Conservation (phyloP, 352 stramenopile genomes). For the Globisporangium emineosum region DNA sequence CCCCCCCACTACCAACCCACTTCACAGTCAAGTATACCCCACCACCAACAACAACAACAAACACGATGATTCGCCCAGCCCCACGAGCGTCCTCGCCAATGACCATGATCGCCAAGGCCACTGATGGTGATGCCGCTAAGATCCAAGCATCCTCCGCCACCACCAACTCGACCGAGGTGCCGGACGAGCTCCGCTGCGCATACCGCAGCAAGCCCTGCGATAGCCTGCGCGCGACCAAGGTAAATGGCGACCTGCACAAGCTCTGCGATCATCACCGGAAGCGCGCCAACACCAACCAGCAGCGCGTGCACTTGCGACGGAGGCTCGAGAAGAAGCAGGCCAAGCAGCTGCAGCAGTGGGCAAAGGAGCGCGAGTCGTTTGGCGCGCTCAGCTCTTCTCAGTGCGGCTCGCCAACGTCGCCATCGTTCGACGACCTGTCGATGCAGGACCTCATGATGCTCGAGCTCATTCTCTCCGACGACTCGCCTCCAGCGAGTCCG, state of each 20-base stretch:
- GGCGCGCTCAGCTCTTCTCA: not conserved
- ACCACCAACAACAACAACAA: not conserved
- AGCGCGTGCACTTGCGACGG: slow-evolving; percentile 30
- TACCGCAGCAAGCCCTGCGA: slow-evolving; percentile 37
- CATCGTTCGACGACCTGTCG: not conserved
- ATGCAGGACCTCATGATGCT: slow-evolving; percentile 7
- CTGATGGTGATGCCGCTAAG: not conserved
- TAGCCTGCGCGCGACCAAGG: slow-evolving; percentile 34
- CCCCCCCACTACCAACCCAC: not conserved
- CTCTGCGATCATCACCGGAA: slow-evolving; percentile 39
- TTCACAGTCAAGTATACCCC: slow-evolving; percentile 3
- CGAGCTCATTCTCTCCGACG: slow-evolving; percentile 3
- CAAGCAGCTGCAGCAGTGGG: slow-evolving; percentile 4
- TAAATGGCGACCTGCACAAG: slow-evolving; percentile 46
- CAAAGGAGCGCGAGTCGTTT: not conserved
- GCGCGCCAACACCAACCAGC: slow-evolving; percentile 45
- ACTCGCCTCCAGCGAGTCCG: not conserved
- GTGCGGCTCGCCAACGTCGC: not conserved
- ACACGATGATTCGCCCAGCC: not conserved
- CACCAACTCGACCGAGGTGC: not conserved
- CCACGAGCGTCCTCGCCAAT: not conserved
- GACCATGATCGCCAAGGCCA: not conserved
- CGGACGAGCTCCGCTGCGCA: slow-evolving; percentile 18
- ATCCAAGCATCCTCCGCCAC: not conserved
- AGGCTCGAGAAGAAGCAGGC: slow-evolving; percentile 15